Percentiles rank a stretch among this genome's conserved stretches.
phyloP scores from a whole-genome alignment of 352 stramenopile species.

The Phytopythium oedochilum region DNA sequence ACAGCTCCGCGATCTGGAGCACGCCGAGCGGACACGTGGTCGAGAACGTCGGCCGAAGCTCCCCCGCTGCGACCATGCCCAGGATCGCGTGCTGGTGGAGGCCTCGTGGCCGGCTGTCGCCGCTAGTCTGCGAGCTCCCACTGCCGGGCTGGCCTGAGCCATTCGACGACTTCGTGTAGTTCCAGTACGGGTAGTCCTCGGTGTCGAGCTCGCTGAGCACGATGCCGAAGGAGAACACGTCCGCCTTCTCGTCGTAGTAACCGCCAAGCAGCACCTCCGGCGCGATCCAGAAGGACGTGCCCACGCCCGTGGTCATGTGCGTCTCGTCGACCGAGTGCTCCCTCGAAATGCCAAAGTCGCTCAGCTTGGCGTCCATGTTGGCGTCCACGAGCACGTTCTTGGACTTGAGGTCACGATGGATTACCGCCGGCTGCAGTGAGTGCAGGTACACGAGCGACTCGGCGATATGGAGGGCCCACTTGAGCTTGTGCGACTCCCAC shows the following conservation, averaged over 20 bases:
- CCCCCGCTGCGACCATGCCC: slow-evolving; percentile 44
- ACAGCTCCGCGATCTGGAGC: slow-evolving; percentile 41
- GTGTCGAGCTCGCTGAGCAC: slow-evolving; percentile 55
- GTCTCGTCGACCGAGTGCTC: slow-evolving; percentile 37
- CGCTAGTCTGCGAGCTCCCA: background rate
- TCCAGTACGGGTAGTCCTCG: slow-evolving; percentile 59
- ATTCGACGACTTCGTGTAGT: slow-evolving; percentile 28
- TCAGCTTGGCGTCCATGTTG: slow-evolving; percentile 71
- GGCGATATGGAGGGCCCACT: slow-evolving; percentile 15
- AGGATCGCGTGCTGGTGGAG: slow-evolving; percentile 52
- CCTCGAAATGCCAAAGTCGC: slow-evolving; percentile 63
- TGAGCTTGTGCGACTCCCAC: slow-evolving; percentile 6
- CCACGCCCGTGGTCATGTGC: slow-evolving; percentile 60
- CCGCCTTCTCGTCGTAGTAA: slow-evolving; percentile 41
- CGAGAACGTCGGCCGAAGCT: slow-evolving; percentile 45
- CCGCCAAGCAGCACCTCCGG: no score
- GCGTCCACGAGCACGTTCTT: no score
- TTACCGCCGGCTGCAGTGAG: slow-evolving; percentile 25
- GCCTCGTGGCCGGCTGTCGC: background rate
- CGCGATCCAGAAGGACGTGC: slow-evolving; percentile 73
- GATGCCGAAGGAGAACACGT: slow-evolving; percentile 50
- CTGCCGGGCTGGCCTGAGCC: slow-evolving; percentile 9
- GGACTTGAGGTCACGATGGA: no score
- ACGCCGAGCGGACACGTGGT: slow-evolving; percentile 40
- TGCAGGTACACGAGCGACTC: slow-evolving; percentile 44